Base-by-base conservation (phyloP, 805 yeast genomes). In the Pichia cephalocereana region DNA sequence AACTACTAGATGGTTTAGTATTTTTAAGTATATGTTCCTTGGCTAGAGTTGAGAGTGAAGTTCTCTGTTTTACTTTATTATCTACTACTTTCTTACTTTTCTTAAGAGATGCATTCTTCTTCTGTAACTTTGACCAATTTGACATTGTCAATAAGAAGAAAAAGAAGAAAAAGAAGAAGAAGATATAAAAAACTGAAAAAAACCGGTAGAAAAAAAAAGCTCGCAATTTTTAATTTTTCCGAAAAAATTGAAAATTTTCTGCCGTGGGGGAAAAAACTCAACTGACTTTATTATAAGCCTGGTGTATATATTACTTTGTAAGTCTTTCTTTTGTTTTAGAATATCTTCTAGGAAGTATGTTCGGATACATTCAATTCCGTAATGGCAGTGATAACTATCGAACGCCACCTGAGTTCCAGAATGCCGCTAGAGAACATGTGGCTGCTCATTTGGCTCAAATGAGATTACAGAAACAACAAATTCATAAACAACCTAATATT, bases 381-480 rank as follows among this genome's bases (percentile, higher is more conserved):
- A 44, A 49, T 27, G 65, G 67, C n/a, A 57, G 51, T 15, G 62
- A 57, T 30, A 52, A 53, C 45, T 62, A 46, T 48, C 47, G 50
- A 12, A 64, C 69, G 10, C 70, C 70, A 4, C 52, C 48, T n/a
- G 61, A 59, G 55, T 66, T 61, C 46, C 65, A 65, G 30, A 51
- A 54, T 19, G 54, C 54, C 48, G 70, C 70, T 11, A 54, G 68
- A n/a, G 56, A 61, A 30, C 68, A 66, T 40, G 57, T 66, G 18
- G 59, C 37, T 14, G 37, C 37, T 3, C 37, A 34, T 15, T 14
- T 34, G 8, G 37, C 37, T 15, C n/a, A 34, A 15, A 34, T 34
- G 37, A 34, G 17, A 34, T 15, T 34, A 34, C n/a, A 34, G 17
- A 34, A 34, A 9, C n/a, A 8, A 15, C 37, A 34, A 12, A 34